Base-by-base conservation (phyloP, 2,329 filamentous ascomycete genomes). In the Talaromyces sp. region DNA sequence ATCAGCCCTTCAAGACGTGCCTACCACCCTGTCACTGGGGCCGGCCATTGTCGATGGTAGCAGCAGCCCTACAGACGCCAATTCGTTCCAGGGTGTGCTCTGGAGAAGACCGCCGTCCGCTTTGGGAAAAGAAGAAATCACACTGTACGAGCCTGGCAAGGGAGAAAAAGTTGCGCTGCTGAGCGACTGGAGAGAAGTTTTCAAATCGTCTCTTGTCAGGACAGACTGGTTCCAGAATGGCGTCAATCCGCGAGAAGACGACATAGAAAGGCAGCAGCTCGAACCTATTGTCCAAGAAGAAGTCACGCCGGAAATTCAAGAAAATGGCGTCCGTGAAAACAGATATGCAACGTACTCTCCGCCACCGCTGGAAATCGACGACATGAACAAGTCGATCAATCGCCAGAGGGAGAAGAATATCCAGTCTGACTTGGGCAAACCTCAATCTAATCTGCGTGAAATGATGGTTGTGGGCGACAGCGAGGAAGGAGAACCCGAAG, bases 181-280 rank as follows among this genome's bases (percentile, higher is more conserved):
- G 55, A 75, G 77, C 64, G 76, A 81, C 65, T 81, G 79, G 78
- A 72, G 77, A 23, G 76, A 80, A 61, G 66, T 79, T 2, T 80
- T 81, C 64, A 73, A 74, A 47, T 65, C 70, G 14, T 69, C 72
- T 0, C 69, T 76, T 58, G 74, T 72, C 5, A 67, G 68, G 18
- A 68, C 70, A 54, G 70, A 70, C 51, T 68, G 67, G 57, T 27
- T 50, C 51, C 14, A 59, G 6, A 56, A 59, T 44, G 54, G 27
- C 50, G 4, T 28, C 23, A 23, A 51, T 47, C 2, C 42, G 2
- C 54, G 8, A 5, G 28, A 27, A 27, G 10, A 23, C n/a, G 12
- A 18, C 1, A 61, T 36, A 34, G 47, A 33, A 14, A 12, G 2
- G 23, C 23, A 23, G 14, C 27, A 62, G 18, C 18, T 7, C 3